Evolutionary conservation across 345 rosid genomes (phyloP).

Genomic region (Psidium friedrichsthalianum): DNA sequence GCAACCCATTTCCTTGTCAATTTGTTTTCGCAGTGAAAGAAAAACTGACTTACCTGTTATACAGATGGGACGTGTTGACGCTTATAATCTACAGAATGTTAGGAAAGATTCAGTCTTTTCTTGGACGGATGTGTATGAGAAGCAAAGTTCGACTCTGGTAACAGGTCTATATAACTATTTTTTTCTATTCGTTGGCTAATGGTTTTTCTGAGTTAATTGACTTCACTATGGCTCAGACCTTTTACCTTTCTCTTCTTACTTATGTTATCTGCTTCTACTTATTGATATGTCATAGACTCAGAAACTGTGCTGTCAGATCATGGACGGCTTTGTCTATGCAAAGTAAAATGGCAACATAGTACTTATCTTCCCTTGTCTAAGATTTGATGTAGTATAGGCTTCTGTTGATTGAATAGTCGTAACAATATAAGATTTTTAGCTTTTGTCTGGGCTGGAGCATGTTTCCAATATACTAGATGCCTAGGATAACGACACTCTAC

Average conservation of each 20-base stretch:
- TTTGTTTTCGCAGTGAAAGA: not conserved
- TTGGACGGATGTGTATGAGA: conserved; percentile 66
- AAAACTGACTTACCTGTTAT: conserved; percentile 1
- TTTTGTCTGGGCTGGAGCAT: not conserved
- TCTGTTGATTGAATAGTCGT: not conserved
- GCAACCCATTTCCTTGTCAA: not conserved
- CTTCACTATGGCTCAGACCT: not conserved
- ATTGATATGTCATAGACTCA: not conserved
- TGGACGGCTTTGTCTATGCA: not conserved
- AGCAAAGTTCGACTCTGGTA: conserved; percentile 15
- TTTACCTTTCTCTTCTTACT: not conserved
- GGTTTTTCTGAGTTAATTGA: not conserved
- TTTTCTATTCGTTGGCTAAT: not conserved
- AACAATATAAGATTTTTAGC: not conserved
- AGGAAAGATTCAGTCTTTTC: conserved; percentile 47
- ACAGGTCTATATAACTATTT: conserved; percentile 16
- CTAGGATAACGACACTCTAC: not conserved
- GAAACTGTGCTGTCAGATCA: not conserved
- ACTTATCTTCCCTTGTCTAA: not conserved
- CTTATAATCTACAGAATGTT: conserved; percentile 38
- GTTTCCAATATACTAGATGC: not conserved
- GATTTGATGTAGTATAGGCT: not conserved
- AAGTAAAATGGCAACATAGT: not conserved
- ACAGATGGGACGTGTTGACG: conserved; percentile 71
- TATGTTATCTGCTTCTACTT: not conserved